These are phyloP conservation scores for Rhynchospora breviuscula DNA, from an alignment of 176 grass and related monocot genomes.

Conservation along the genomic window DNA sequence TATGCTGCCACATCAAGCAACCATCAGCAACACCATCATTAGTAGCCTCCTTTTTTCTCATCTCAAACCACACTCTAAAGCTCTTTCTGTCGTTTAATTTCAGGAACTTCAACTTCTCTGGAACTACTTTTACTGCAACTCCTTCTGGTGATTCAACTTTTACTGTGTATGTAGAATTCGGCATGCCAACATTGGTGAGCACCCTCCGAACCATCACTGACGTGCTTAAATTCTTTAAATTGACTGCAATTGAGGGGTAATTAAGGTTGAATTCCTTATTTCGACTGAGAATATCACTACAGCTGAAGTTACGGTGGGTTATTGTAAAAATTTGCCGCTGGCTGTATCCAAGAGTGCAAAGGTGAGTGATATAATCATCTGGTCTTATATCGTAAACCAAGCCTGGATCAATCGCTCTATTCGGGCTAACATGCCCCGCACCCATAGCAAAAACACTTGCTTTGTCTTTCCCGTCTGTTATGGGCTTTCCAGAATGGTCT, in stretches of 20 bases:
- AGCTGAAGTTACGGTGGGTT: constrained; percentile 59
- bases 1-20: constrained; percentile 59
- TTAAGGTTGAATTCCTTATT: constrained; percentile 63
- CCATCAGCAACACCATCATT: constrained; percentile 35
- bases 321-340: constrained; percentile 63
- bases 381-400: constrained; percentile 70
- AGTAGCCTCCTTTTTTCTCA: constrained; percentile 7
- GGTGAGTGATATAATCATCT: constrained; percentile 62
- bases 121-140: constrained; percentile 41
- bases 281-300: constrained; percentile 24
- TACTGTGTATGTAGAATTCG: constrained; percentile 52
- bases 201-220: constrained; percentile 34
- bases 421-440: constrained; percentile 61
- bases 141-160: constrained; percentile 36
- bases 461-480: constrained; percentile 40
- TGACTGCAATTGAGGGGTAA: constrained; percentile 74
- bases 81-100: constrained; percentile 52
- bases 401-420: constrained; percentile 54
- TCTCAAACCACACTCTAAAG: constrained; percentile 41
- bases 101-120: constrained; percentile 44
- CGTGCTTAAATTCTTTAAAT: constrained; percentile 32
- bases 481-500: constrained; percentile 56
- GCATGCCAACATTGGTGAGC: constrained; percentile 61
- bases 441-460: constrained; percentile 56
- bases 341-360: constrained; percentile 74